Evolutionary conservation across 208 protist genomes (phyloP).

Genomic region (Wallacemonas sp.): DNA sequence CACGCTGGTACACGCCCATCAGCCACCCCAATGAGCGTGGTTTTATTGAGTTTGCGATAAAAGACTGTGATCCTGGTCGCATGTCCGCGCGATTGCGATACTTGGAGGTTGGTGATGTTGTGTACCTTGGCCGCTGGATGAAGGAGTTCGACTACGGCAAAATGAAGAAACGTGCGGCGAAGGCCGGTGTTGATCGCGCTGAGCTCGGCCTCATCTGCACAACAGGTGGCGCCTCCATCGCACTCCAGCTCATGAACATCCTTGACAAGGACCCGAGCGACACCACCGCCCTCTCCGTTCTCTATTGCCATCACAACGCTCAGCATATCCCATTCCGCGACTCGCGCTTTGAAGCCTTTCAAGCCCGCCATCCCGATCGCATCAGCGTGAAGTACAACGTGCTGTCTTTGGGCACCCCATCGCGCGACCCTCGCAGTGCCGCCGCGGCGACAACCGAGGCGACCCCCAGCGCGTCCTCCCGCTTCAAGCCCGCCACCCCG

Average conservation of each 20-base stretch:
- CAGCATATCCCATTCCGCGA: slow-evolving; percentile 59
- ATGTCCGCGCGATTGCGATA: slow-evolving; percentile 77
- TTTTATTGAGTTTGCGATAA: slow-evolving; percentile 85
- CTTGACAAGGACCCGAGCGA: slow-evolving; percentile 55
- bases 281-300: slow-evolving; percentile 44
- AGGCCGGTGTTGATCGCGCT: slow-evolving; percentile 3
- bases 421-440: not conserved
- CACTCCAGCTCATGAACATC: slow-evolving; percentile 83
- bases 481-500: not conserved
- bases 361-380: slow-evolving; percentile 30
- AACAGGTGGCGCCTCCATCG: slow-evolving; percentile 73
- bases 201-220: slow-evolving; percentile 79
- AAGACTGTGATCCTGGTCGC: slow-evolving; percentile 70
- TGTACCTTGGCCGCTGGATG: slow-evolving; percentile 88
- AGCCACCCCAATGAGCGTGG: slow-evolving; percentile 78
- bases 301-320: slow-evolving; percentile 77
- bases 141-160: slow-evolving; percentile 71
- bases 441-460: not conserved
- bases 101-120: slow-evolving; percentile 68
- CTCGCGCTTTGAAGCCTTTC: slow-evolving; percentile 44
- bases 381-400: slow-evolving; percentile 72
- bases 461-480: not conserved
- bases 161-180: slow-evolving; percentile 20
- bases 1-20: slow-evolving; percentile 87
- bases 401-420: slow-evolving; percentile 22